Evolutionary conservation across 2,329 filamentous ascomycete species (phyloP).

Genomic region (Pseudogymnoascus sp.): DNA sequence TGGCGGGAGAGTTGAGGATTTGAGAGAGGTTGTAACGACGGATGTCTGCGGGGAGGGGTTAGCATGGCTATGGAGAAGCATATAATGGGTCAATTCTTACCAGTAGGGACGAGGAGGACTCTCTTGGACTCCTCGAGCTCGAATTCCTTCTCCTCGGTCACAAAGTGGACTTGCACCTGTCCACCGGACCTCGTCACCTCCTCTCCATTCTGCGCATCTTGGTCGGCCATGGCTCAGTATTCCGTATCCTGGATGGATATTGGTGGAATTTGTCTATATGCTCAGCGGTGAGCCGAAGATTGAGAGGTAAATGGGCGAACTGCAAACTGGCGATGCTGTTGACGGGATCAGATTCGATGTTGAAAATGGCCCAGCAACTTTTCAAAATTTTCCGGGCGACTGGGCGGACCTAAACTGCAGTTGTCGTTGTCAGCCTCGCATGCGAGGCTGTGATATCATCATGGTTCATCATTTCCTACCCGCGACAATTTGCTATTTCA

Average conservation of each 20-base stretch:
- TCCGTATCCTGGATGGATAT: background rate
- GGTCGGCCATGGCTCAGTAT: slow-evolving; percentile 3
- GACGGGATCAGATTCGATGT: background rate
- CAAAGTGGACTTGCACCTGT: slow-evolving; percentile 61
- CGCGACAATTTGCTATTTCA: background rate
- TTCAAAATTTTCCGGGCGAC: slow-evolving; percentile 8
- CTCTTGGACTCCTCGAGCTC: slow-evolving; percentile 53
- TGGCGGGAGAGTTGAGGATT: slow-evolving; percentile 62
- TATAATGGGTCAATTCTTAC: slow-evolving; percentile 28
- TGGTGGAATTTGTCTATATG: background rate
- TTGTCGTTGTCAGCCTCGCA: slow-evolving; percentile 5
- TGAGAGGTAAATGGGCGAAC: background rate
- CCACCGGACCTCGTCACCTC: slow-evolving; percentile 19
- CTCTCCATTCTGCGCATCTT: slow-evolving; percentile 3
- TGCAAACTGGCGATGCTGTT: slow-evolving; percentile 5
- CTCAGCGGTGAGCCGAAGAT: background rate
- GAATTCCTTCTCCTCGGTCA: slow-evolving; percentile 52
- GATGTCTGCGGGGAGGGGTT: slow-evolving; percentile 40
- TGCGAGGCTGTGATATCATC: slow-evolving; percentile 1
- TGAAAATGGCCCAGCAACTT: slow-evolving; percentile 9
- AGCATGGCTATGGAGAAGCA: slow-evolving; percentile 4
- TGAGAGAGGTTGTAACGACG: slow-evolving; percentile 62
- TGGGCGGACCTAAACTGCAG: slow-evolving; percentile 4
- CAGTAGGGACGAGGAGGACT: slow-evolving; percentile 53
- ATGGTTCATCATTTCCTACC: background rate